Evolutionary conservation across 345 rosid species (phyloP).

Genomic region (Eucalyptus pauciflora): DNA sequence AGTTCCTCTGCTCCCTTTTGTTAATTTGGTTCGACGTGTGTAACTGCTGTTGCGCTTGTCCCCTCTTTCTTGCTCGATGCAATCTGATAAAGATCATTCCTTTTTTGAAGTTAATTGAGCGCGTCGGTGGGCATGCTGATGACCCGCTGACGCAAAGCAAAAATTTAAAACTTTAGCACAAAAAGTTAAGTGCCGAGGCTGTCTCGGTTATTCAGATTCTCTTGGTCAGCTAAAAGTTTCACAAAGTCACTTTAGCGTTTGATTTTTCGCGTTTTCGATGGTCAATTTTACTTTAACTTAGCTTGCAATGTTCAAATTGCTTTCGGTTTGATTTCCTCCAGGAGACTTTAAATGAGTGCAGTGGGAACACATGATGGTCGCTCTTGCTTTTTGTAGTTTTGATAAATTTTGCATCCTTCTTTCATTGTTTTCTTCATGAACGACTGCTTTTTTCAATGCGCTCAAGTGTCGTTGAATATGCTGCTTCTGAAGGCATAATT

Average conservation of each 20-base stretch:
- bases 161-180: background rate
- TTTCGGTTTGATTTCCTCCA: background rate
- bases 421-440: background rate
- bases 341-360: background rate
- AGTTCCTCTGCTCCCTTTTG: background rate
- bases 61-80: background rate
- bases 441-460: background rate
- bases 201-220: background rate
- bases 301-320: background rate
- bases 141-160: background rate
- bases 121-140: background rate
- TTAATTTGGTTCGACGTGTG: background rate
- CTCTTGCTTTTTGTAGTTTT: background rate
- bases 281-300: background rate
- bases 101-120: background rate
- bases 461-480: background rate
- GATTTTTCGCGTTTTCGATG: background rate
- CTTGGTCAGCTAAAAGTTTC: background rate
- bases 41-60: background rate
- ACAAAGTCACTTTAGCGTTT: background rate
- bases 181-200: background rate
- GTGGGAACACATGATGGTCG: background rate
- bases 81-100: background rate
- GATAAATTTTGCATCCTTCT: background rate
- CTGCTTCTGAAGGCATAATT: background rate